These are phyloP conservation scores for Epichloe sp. DNA, from an alignment of 2,329 filamentous ascomycete species.

Conservation along the genomic window DNA sequence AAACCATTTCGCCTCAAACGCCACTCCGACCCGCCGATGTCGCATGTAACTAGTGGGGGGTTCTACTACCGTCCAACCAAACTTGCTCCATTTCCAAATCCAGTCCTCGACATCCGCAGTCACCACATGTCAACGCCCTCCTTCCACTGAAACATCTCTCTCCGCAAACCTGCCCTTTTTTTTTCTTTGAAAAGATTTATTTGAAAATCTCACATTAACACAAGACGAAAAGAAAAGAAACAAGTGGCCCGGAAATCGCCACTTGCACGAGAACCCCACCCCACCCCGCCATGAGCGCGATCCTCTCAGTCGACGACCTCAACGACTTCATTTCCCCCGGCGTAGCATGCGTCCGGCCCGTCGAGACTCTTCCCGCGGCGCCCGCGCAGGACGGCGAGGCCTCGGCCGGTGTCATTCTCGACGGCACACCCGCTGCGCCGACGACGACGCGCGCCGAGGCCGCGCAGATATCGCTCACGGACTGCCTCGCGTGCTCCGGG, in stretches of 20 bases:
- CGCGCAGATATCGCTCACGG: slow-evolving; percentile 88
- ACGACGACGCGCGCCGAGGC: slow-evolving; percentile 48
- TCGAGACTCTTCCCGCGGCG: slow-evolving; percentile 73
- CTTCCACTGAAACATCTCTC: background rate
- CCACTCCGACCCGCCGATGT: no score
- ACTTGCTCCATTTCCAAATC: no score
- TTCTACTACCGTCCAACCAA: no score
- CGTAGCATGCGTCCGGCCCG: slow-evolving; percentile 94
- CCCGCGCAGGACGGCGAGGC: slow-evolving; percentile 11
- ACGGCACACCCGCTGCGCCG: slow-evolving; percentile 53
- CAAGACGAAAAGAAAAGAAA: no score
- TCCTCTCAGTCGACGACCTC: slow-evolving; percentile 88
- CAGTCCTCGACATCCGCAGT: no score
- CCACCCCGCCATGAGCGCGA: slow-evolving; percentile 73
- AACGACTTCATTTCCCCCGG: slow-evolving; percentile 99
- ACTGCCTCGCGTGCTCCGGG: slow-evolving; percentile 93
- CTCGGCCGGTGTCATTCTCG: slow-evolving; percentile 92
- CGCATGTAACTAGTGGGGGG: no score
- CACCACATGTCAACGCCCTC: no score
- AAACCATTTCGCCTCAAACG: no score
- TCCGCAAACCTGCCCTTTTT: background rate
- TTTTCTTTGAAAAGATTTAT: no score
- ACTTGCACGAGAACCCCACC: background rate
- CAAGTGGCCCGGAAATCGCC: background rate
- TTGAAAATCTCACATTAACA: background rate